phyloP scores from a whole-genome alignment of 306 rosid species.

The Casuarina equisetifolia region DNA sequence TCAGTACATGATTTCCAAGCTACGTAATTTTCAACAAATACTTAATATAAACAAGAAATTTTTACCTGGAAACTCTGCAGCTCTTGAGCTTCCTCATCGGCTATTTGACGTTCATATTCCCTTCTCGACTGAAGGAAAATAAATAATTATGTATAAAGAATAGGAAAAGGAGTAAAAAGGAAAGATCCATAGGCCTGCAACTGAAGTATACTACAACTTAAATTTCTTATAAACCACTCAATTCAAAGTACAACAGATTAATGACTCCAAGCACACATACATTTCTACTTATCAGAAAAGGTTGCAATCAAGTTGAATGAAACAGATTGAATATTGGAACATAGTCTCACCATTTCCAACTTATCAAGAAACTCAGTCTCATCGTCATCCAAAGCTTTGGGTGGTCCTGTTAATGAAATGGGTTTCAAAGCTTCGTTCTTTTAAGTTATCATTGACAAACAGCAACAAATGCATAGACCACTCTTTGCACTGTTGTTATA shows the following conservation, averaged over 20 bases:
- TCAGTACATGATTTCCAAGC: slow-evolving; percentile 4
- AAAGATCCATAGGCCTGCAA: background rate
- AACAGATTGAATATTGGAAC: background rate
- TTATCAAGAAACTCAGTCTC: slow-evolving; percentile 92
- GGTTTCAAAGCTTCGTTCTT: background rate
- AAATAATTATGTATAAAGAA: background rate
- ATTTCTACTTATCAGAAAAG: background rate
- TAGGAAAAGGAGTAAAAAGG: background rate
- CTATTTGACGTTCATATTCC: slow-evolving; percentile 77
- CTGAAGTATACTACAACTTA: background rate
- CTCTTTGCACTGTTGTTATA: background rate
- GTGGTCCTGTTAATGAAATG: slow-evolving; percentile 64
- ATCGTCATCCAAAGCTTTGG: slow-evolving; percentile 94
- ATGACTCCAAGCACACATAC: background rate
- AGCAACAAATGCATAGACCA: background rate
- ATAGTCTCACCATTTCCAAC: slow-evolving; percentile 53
- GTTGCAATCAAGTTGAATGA: background rate
- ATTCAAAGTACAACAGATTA: background rate
- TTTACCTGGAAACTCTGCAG: slow-evolving; percentile 73
- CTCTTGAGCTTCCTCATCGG: slow-evolving; percentile 71
- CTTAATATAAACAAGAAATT: slow-evolving; percentile 16
- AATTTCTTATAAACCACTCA: background rate
- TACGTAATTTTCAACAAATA: background rate
- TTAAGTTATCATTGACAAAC: background rate
- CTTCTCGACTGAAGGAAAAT: slow-evolving; percentile 56